phyloP scores from a whole-genome alignment of 2,329 filamentous ascomycete genomes.

The Hymenoscyphus fructigenus region DNA sequence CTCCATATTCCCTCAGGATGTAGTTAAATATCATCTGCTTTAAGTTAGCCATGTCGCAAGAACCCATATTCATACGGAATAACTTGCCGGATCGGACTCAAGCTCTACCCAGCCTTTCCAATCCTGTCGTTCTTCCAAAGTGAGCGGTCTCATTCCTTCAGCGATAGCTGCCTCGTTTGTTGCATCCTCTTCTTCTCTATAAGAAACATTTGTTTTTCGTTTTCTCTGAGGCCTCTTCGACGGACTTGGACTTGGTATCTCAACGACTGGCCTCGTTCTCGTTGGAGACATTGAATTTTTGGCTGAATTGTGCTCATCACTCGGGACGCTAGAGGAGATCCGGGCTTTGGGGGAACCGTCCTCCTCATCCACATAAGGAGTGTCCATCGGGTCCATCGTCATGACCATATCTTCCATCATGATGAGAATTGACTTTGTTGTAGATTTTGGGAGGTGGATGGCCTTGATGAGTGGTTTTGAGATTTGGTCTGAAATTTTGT shows the following conservation, averaged over 20 bases:
- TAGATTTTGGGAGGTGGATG: background rate
- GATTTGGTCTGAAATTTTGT: background rate
- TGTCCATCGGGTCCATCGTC: background rate
- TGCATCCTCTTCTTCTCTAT: slow-evolving; percentile 6
- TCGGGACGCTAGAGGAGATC: background rate
- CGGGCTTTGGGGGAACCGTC: background rate
- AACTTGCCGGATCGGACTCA: slow-evolving; percentile 79
- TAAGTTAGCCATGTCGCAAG: background rate
- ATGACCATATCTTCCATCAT: background rate
- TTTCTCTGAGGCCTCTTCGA: slow-evolving; percentile 1
- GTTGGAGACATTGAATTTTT: background rate
- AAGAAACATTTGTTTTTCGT: background rate
- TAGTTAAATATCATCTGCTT: slow-evolving; percentile 77
- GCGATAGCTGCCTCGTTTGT: slow-evolving; percentile 10
- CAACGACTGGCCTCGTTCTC: background rate
- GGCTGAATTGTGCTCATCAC: background rate
- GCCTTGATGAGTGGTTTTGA: background rate
- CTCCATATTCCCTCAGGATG: slow-evolving; percentile 77
- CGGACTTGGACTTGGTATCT: slow-evolving; percentile 2
- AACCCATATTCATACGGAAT: background rate
- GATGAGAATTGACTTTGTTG: background rate
- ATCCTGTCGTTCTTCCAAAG: slow-evolving; percentile 51
- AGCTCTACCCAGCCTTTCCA: slow-evolving; percentile 81
- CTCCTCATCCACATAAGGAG: background rate
- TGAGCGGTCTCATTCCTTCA: slow-evolving; percentile 45